A percentile compares a stretch with the other conserved stretches of the same genome.
These are phyloP conservation scores for Clavariopsis aquatica DNA, from an alignment of 495 filamentous ascomycete species.

Conservation along the genomic window DNA sequence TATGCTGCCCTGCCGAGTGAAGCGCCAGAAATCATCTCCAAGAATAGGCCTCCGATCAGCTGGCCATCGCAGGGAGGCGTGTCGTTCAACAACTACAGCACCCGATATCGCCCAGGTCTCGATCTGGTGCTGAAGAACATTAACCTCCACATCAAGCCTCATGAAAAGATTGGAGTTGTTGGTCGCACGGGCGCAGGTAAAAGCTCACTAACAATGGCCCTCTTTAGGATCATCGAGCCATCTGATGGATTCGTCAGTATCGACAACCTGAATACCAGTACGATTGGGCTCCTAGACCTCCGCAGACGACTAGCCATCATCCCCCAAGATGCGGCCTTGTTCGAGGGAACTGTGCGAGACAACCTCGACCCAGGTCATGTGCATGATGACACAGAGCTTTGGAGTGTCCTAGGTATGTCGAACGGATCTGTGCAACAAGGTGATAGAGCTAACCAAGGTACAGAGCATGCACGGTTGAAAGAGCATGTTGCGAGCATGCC, in stretches of 20 bases:
- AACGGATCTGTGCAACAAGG: not conserved
- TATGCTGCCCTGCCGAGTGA: conserved; percentile 93
- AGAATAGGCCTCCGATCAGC: conserved; percentile 79
- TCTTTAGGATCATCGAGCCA: conserved; percentile 96
- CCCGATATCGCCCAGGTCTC: conserved; percentile 83
- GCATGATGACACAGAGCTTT: conserved; percentile 96
- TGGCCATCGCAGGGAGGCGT: conserved; percentile 94
- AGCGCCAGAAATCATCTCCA: conserved; percentile 89
- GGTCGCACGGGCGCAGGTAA: conserved; percentile 96
- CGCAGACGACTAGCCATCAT: conserved; percentile 93
- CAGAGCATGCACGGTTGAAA: conserved; percentile 91
- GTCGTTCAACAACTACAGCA: conserved; percentile 89
- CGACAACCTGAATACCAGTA: conserved; percentile 83
- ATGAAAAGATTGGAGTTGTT: conserved; percentile 97
- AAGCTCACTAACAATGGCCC: conserved; percentile 86
- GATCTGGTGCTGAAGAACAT: conserved; percentile 93
- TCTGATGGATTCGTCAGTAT: conserved; percentile 79
- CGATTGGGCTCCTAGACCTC: conserved; percentile 86
- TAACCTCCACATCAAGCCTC: conserved; percentile 85
- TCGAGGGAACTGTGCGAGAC: conserved; percentile 93
- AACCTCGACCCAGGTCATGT: conserved; percentile 95
- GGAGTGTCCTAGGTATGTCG: conserved; percentile 86
- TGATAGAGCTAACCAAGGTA: conserved; percentile 33
- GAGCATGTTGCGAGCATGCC: conserved; percentile 88
- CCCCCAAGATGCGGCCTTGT: conserved; percentile 95